Evolutionary conservation across 495 filamentous ascomycete species (phyloP), one percentile per base, ranked within the genome.

Genomic region (Hypoxylon cercidicola): DNA sequence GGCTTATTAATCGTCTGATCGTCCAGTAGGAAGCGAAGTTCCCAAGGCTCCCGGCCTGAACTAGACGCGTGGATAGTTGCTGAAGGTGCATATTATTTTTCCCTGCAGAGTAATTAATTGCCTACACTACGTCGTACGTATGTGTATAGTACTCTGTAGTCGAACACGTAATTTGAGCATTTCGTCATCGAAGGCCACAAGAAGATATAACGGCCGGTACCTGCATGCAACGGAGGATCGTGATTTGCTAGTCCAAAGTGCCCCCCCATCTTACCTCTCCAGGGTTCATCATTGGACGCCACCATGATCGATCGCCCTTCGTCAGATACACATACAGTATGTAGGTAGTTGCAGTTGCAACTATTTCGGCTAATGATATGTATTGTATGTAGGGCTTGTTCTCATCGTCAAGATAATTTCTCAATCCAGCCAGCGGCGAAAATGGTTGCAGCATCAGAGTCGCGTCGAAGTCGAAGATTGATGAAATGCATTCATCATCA

Each of bases 161-260:
- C 41, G 58, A 52, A 51, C 43, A 55, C 54, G 64, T 60, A 55
- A 64, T 55, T 50, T 60, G 54, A 35, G 13, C 21, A 57, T 64
- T 51, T 35, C 66, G 66, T 69, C 66, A 69, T 69, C 47, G 52
- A 66, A 40, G 47, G 53, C 60, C 63, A 66, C 32, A 67, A 48
- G 52, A 58, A 56, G 54, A 57, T 62, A 64, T 41, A 47, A 66
- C 30, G 58, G 61, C 62, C 60, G 71, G 71, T 71, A 73, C 71
- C 71, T 73, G 71, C 71, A 73, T 73, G 58, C 19, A 49, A 52
- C 39, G 41, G 20, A 32, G 50, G 15, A n/a, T 52, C 13, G 43
- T 58, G 18, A 68, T 62, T 67, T 50, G 55, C 43, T 59, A 63
- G 37, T 25, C 43, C 13, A 40, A 47, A 32, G 19, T 43, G 43